Evolutionary conservation across 495 filamentous ascomycete species (phyloP).

Genomic region (Tuber aestivum): DNA sequence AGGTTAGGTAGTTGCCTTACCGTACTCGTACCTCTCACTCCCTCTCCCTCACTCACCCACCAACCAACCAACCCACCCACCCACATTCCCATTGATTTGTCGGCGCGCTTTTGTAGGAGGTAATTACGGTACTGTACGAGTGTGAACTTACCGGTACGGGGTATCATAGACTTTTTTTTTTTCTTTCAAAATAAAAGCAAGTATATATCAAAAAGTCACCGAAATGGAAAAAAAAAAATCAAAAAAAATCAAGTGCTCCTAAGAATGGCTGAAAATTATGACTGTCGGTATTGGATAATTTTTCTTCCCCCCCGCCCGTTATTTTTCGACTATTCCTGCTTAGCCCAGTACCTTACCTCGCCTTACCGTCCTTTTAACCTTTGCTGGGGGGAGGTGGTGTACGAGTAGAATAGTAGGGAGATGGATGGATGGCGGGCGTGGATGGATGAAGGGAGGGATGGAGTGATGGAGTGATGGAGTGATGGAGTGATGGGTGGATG

Average conservation of each 20-base stretch:
- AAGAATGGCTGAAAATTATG: background rate
- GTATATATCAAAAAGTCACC: too few species aligned
- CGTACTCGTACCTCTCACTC: too few species aligned
- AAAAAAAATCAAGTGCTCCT: background rate
- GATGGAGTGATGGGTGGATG: background rate
- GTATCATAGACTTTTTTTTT: too few species aligned
- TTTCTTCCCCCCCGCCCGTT: background rate
- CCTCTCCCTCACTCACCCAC: too few species aligned
- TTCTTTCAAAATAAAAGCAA: too few species aligned
- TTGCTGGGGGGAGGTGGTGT: constrained; percentile 15
- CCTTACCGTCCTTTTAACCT: constrained; percentile 12
- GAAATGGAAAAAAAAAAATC: too few species aligned
- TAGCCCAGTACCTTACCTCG: constrained; percentile 33
- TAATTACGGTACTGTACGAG: background rate
- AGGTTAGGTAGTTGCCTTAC: constrained; percentile 31
- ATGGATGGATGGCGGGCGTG: background rate
- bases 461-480: too few species aligned
- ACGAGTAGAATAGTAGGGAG: too few species aligned
- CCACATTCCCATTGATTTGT: background rate
- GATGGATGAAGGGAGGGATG: background rate
- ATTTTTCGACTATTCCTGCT: constrained; percentile 3
- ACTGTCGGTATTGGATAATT: background rate
- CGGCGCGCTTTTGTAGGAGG: too few species aligned
- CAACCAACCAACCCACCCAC: constrained; percentile 5
- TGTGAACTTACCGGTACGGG: background rate